Evolutionary conservation across 352 stramenopile species (phyloP).

Genomic region (Phytophthora capsici): DNA sequence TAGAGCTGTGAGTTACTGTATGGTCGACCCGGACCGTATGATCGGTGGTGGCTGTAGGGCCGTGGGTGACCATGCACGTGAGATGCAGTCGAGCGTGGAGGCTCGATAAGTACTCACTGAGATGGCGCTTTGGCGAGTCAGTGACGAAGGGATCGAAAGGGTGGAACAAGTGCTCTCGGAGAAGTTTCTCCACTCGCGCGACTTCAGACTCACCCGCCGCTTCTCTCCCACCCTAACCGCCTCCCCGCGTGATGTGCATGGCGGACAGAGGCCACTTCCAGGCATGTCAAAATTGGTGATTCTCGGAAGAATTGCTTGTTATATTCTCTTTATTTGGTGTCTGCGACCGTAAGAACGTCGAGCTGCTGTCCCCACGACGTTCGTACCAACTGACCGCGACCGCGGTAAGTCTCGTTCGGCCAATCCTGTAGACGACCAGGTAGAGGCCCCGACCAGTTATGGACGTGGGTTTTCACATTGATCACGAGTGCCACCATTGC

Average conservation of each 20-base stretch:
- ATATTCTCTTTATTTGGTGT: neutral
- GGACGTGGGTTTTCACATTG: conserved; percentile 8
- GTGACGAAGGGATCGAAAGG: no score
- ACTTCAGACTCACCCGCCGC: neutral
- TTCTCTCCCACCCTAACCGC: neutral
- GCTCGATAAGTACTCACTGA: neutral
- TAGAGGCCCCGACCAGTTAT: neutral
- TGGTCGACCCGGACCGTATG: no score
- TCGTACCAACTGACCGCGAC: neutral
- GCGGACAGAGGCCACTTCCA: no score
- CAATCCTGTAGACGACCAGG: neutral
- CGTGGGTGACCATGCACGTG: neutral
- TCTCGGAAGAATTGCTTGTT: neutral
- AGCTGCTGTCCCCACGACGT: neutral
- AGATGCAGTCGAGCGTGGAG: neutral
- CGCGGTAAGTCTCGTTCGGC: neutral
- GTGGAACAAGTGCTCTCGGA: no score
- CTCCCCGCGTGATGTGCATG: no score
- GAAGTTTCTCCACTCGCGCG: neutral
- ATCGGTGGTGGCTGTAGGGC: neutral
- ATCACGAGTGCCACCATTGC: conserved; percentile 4
- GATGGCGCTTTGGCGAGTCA: neutral
- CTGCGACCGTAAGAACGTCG: neutral
- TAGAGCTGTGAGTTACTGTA: neutral
- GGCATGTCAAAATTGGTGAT: neutral